A percentile compares a stretch with the other conserved stretches of the same genome.
phyloP scores from a whole-genome alignment of 75 land plant genomes.

The Pinus tabuliformis region DNA sequence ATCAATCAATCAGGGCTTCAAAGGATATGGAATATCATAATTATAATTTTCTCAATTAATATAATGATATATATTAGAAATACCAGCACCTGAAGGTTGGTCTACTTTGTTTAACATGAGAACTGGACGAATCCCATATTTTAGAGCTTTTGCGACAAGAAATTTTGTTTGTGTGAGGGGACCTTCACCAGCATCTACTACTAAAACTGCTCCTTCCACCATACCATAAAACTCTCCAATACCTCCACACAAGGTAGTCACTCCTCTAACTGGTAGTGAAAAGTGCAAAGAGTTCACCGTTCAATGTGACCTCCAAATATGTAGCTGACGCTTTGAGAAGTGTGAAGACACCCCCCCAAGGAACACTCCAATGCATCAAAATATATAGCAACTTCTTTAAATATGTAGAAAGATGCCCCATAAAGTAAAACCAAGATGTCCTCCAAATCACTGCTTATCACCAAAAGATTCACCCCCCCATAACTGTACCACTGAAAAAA shows the following conservation, averaged over 20 bases:
- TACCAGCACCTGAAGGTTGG: constrained; percentile 72
- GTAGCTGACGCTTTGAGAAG: no score
- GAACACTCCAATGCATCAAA: no score
- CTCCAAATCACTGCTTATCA: no score
- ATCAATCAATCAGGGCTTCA: not conserved
- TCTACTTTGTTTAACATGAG: constrained; percentile 97
- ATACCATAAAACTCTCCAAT: no score
- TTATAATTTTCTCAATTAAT: not conserved
- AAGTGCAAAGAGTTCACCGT: no score
- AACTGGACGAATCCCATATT: constrained; percentile 88
- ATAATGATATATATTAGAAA: not conserved
- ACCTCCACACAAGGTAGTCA: no score
- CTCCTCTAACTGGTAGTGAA: no score
- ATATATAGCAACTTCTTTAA: not conserved
- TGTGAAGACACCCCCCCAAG: no score
- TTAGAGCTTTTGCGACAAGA: constrained; percentile 96
- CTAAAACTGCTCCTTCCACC: constrained; percentile 71
- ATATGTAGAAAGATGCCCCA: not conserved
- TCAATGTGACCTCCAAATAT: no score
- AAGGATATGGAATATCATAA: not conserved
- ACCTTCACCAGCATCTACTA: constrained; percentile 99
- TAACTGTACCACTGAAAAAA: no score
- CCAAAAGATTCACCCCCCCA: no score
- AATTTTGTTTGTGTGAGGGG: constrained; percentile 99
- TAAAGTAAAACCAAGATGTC: no score